Conservation (phyloP, 441 rosid species). For the Viola pubescens region DNA sequence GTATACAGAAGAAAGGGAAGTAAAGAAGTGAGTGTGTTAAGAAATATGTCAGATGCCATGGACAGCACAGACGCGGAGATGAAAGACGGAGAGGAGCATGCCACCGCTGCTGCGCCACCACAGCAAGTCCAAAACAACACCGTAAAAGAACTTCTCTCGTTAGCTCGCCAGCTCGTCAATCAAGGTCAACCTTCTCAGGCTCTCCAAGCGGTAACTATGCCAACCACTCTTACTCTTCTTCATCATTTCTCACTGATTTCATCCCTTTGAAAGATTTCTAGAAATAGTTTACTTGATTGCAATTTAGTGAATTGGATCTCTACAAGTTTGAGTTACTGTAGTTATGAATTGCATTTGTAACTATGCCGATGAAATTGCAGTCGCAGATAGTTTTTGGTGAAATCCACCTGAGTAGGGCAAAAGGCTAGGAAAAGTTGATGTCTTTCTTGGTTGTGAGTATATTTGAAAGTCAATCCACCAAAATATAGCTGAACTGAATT, state of each 20-base stretch:
- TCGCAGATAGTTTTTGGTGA: too few species aligned
- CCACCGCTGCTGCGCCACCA: conserved; percentile 8
- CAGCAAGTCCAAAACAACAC: conserved; percentile 20
- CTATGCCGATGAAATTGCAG: too few species aligned
- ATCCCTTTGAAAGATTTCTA: too few species aligned
- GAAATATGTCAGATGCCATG: conserved; percentile 25
- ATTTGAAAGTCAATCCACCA: too few species aligned
- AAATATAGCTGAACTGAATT: too few species aligned
- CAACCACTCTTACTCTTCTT: neutral
- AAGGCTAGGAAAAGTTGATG: too few species aligned
- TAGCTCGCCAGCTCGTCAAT: conserved; percentile 64
- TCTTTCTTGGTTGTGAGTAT: too few species aligned
- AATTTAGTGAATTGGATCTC: neutral
- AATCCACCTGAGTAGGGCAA: too few species aligned
- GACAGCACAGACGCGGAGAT: conserved; percentile 38
- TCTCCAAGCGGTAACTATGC: conserved; percentile 66
- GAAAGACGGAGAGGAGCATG: conserved; percentile 38
- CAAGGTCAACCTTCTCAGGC: conserved; percentile 85
- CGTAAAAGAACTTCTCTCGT: conserved; percentile 44
- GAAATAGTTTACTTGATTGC: neutral
- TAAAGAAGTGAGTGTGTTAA: neutral
- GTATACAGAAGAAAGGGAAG: neutral
- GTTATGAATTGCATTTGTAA: too few species aligned
- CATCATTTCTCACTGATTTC: neutral
- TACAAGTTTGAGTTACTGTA: too few species aligned